These are phyloP conservation scores for Barnettozyma populi DNA, from an alignment of 805 yeast genomes.

Conservation along the genomic window DNA sequence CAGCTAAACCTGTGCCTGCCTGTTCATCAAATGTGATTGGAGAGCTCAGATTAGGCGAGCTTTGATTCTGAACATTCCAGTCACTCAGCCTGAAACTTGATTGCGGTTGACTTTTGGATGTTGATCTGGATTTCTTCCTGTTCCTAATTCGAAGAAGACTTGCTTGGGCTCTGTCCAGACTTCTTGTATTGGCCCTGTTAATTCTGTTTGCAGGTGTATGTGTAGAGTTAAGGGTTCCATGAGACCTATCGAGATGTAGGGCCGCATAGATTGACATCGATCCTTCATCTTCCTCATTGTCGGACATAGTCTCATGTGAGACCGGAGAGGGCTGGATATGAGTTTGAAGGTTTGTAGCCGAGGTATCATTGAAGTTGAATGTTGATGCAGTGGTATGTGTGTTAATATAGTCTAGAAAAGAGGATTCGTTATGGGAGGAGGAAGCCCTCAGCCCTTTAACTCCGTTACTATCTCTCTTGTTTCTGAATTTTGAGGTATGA, in stretches of 20 bases:
- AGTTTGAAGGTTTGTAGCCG: not conserved
- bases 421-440: constrained; percentile 10
- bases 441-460: constrained; percentile 5
- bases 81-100: constrained; percentile 12
- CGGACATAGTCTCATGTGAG: not conserved
- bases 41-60: constrained; percentile 29
- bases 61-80: constrained; percentile 8
- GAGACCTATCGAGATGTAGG: constrained; percentile 32
- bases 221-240: constrained; percentile 26
- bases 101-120: constrained; percentile 27
- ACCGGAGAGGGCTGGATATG: not conserved
- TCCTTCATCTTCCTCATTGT: constrained; percentile 49
- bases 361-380: constrained; percentile 20
- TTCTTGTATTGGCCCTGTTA: constrained; percentile 36
- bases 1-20: not conserved
- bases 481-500: constrained; percentile 23
- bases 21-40: constrained; percentile 13
- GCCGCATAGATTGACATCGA: constrained; percentile 64
- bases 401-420: constrained; percentile 24
- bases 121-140: constrained; percentile 48
- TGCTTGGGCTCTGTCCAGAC: constrained; percentile 61
- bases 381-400: constrained; percentile 15
- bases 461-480: constrained; percentile 3
- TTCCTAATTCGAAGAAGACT: constrained; percentile 56
- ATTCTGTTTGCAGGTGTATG: constrained; percentile 27